These are phyloP conservation scores for Alternaria tenuissima DNA, from an alignment of 2,329 filamentous ascomycete species.

Conservation along the genomic window DNA sequence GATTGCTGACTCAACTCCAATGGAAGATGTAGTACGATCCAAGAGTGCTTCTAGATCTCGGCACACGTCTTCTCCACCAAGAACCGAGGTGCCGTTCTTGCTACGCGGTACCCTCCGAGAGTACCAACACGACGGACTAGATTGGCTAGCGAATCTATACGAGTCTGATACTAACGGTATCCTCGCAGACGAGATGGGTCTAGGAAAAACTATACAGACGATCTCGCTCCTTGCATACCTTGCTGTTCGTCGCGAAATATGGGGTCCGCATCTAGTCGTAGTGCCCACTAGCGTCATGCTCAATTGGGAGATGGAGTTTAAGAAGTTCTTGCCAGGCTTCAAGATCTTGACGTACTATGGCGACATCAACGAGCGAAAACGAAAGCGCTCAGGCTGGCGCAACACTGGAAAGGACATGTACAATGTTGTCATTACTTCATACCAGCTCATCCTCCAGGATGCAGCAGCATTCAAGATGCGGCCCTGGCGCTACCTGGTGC, in stretches of 20 bases:
- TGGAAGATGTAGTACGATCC: conserved; percentile 26
- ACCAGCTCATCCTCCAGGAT: conserved; percentile 94
- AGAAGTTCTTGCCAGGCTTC: conserved; percentile 98
- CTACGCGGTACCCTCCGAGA: conserved; percentile 89
- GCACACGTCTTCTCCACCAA: conserved; percentile 40
- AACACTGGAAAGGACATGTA: conserved; percentile 79
- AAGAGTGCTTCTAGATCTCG: conserved; percentile 35
- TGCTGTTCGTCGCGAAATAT: conserved; percentile 86
- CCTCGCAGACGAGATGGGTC: conserved; percentile 96
- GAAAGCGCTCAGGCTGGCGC: conserved; percentile 92
- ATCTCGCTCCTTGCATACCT: conserved; percentile 93
- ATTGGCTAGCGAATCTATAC: conserved; percentile 95
- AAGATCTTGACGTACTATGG: conserved; percentile 98
- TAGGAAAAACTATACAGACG: conserved; percentile 98
- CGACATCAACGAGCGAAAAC: conserved; percentile 86
- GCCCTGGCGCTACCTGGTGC: conserved; percentile 96
- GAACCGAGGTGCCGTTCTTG: conserved; percentile 61
- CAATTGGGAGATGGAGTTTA: conserved; percentile 99
- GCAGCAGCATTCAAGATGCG: conserved; percentile 92
- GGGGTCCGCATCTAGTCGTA: conserved; percentile 95
- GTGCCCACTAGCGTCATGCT: conserved; percentile 98
- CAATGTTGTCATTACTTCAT: conserved; percentile 98
- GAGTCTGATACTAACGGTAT: conserved; percentile 94
- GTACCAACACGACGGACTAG: conserved; percentile 95
- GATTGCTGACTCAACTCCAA: conserved; percentile 15